These are phyloP conservation scores for Coemansia guatemalensis DNA, from an alignment of 192 early-diverging fungal genomes.

Conservation along the genomic window DNA sequence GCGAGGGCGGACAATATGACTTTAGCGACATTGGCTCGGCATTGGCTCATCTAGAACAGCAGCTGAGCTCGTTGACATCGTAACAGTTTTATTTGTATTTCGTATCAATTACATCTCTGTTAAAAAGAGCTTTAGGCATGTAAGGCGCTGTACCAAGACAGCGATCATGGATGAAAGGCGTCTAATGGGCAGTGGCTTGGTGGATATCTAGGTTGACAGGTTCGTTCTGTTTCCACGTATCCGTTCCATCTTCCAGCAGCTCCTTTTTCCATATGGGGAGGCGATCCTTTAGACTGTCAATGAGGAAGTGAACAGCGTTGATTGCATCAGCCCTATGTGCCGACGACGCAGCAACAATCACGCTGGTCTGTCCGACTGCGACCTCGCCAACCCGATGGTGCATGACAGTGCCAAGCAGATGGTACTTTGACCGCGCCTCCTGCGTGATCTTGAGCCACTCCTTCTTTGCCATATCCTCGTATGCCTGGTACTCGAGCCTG, in stretches of 20 bases:
- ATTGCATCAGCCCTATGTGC: constrained; percentile 80
- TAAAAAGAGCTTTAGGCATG: too few species aligned
- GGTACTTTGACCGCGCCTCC: constrained; percentile 64
- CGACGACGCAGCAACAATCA: constrained; percentile 77
- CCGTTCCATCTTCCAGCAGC: constrained; percentile 76
- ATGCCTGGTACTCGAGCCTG: constrained; percentile 81
- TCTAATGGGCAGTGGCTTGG: constrained; percentile 13
- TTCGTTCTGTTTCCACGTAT: constrained; percentile 68
- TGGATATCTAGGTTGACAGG: constrained; percentile 23
- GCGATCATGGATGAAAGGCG: too few species aligned
- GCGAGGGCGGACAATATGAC: constrained; percentile 65
- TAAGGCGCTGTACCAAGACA: too few species aligned
- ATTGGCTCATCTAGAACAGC: constrained; percentile 53
- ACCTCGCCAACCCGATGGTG: constrained; percentile 80
- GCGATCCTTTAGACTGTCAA: constrained; percentile 84
- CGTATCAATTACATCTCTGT: too few species aligned
- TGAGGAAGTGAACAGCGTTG: constrained; percentile 74
- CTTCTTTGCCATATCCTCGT: constrained; percentile 84
- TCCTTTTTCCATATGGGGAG: constrained; percentile 97
- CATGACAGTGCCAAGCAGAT: constrained; percentile 68
- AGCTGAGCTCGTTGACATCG: constrained; percentile 17
- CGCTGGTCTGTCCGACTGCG: constrained; percentile 76
- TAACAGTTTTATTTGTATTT: background rate
- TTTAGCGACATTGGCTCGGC: constrained; percentile 71
- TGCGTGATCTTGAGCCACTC: constrained; percentile 62